A percentile compares a stretch with the other conserved stretches of the same genome.
These are phyloP conservation scores for Gracilaria caudata DNA, from an alignment of 23 red algal genomes.

Conservation along the genomic window DNA sequence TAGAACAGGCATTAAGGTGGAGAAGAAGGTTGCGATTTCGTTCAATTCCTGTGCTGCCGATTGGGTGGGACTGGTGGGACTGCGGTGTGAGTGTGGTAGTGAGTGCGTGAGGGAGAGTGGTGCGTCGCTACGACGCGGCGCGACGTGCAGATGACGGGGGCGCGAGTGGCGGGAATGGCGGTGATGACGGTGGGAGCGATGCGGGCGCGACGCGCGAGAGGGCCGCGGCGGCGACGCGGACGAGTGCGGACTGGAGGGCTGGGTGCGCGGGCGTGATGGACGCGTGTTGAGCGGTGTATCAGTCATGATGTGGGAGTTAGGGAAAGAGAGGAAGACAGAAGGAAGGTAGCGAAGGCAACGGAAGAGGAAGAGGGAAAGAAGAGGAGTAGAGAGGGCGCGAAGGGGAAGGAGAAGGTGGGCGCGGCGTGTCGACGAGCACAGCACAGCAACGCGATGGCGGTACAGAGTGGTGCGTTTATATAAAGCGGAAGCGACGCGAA, in stretches of 20 bases:
- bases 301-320: too few relatives aligned
- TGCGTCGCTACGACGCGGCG: slow-evolving; percentile 13
- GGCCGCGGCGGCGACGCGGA: neutral
- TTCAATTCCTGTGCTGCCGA: slow-evolving; percentile 4
- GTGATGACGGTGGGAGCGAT: neutral
- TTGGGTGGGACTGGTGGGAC: neutral
- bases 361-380: neutral
- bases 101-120: slow-evolving; percentile 6
- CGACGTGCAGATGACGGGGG: neutral
- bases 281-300: too few relatives aligned
- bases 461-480: neutral
- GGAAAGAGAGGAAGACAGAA: neutral
- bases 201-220: neutral
- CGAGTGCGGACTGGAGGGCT: neutral
- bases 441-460: neutral
- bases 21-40: slow-evolving; percentile 12
- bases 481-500: neutral
- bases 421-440: neutral
- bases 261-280: neutral
- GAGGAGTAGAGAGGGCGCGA: neutral
- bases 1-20: neutral
- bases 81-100: neutral
- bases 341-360: neutral
- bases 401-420: neutral
- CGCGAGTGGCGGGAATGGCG: neutral